Base-by-base conservation (phyloP, 495 filamentous ascomycete species). In the Hypoxylon intermedium region DNA sequence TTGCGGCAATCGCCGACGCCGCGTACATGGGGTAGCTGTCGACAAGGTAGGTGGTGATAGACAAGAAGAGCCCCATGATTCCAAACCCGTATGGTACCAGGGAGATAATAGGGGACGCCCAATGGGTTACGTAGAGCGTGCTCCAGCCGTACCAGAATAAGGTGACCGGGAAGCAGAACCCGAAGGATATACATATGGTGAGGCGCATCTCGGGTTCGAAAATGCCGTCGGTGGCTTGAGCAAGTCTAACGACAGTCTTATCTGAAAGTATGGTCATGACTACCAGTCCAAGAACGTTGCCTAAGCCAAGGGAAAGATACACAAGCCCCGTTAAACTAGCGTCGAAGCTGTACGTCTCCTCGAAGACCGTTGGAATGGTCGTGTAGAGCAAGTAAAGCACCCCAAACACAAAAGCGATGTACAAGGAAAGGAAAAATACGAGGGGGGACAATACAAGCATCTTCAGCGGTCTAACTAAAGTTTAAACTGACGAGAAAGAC, bases 311-410 rank as follows among this genome's bases (percentile, higher is more conserved):
- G 15, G 71, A 73, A 40, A 82, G 71, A 58, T 79, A 83, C 0
- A 77, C 72, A 0, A 83, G 71, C 0, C 75, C 75, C 0, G 76
- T 70, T 21, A 74, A 15, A 28, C 63, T 63, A 6, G 68, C 43
- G 40, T 47, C 56, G 58, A 70, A 82, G 53, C 67, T 63, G 68
- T 89, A 89, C 0, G 79, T 75, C 40, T 74, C 61, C 23, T 75
- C 68, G 64, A 87, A 90, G 36, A 89, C 84, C 13, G 74, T 60
- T 0, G 87, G 84, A 69, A 89, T 84, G 6, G 86, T 87, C 40
- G 84, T 87, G 77, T 89, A 90, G 50, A 92, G 82, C 58, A 94
- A 84, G 72, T 92, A 93, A 5, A 92, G 72, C 26, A 87, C 85
- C 13, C 88, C 87, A 70, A 92, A 93, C 4, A 86, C 77, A 58